These are phyloP conservation scores for Sutorius eximius DNA, from an alignment of 1,284 basidiomycete genomes.

Conservation along the genomic window DNA sequence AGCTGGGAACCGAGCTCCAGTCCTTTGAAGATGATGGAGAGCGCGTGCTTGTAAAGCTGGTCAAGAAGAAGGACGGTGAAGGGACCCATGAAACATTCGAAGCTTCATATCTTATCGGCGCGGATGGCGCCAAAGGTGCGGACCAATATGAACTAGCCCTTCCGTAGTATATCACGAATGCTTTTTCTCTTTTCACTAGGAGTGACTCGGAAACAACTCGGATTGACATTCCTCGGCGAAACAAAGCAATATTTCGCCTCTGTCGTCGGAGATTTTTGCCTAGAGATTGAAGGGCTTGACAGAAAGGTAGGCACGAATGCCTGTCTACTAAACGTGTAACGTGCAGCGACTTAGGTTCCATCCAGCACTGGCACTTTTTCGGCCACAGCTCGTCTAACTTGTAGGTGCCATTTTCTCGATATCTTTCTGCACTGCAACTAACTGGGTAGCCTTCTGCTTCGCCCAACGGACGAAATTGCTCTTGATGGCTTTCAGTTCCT, in stretches of 20 bases:
- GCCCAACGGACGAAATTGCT: constrained; percentile 20
- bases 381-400: constrained; percentile 8
- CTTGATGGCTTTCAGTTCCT: constrained; percentile 37
- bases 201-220: constrained; percentile 43
- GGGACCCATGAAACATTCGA: constrained; percentile 20
- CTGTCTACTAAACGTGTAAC: background rate
- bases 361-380: constrained; percentile 36
- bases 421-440: background rate
- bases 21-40: constrained; percentile 34
- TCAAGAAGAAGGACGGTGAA: constrained; percentile 18
- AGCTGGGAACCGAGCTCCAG: constrained; percentile 34
- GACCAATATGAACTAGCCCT: background rate
- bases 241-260: constrained; percentile 35
- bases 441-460: constrained; percentile 12
- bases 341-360: background rate
- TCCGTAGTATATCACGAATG: background rate
- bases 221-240: constrained; percentile 47
- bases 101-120: constrained; percentile 37
- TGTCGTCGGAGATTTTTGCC: constrained; percentile 44
- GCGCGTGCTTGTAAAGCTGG: constrained; percentile 24
- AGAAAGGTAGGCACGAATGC: constrained; percentile 30
- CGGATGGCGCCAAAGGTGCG: constrained; percentile 40
- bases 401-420: constrained; percentile 1
- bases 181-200: constrained; percentile 8
- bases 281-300: constrained; percentile 33